Percentiles rank a stretch among this genome's conserved stretches.
These are phyloP conservation scores for Cicer chorassanicum DNA, from an alignment of 306 rosid genomes.

Conservation along the genomic window DNA sequence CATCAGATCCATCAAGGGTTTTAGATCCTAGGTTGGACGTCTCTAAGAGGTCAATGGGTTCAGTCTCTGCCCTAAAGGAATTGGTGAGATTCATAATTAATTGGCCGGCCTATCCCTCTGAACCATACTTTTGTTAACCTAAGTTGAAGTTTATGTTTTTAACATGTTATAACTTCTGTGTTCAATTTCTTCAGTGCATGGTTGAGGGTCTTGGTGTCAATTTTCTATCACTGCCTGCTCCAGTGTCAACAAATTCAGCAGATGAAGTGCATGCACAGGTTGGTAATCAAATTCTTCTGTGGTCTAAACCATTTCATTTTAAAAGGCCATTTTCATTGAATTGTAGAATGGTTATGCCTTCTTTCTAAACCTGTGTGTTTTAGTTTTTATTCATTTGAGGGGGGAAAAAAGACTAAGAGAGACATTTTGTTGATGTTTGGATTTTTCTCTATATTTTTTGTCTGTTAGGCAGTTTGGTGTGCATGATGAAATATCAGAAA, in stretches of 20 bases:
- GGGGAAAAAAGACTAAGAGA: conserved; percentile 3
- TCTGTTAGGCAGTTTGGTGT: conserved; percentile 14
- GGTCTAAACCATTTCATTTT: conserved; percentile 39
- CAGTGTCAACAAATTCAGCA: conserved; percentile 57
- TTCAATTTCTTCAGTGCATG: conserved; percentile 68
- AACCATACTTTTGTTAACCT: background rate
- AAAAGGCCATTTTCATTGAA: conserved; percentile 8
- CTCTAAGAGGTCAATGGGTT: conserved; percentile 62
- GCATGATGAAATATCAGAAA: conserved; percentile 40
- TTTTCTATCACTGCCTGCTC: conserved; percentile 63
- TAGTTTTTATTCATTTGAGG: conserved; percentile 3
- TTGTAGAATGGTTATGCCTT: conserved; percentile 18
- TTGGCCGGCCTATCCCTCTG: background rate
- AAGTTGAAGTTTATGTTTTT: conserved; percentile 29
- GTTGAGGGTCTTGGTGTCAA: conserved; percentile 76
- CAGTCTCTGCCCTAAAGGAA: conserved; percentile 79
- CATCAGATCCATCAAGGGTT: conserved; percentile 65
- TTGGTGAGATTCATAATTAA: conserved; percentile 55
- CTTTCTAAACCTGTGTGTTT: conserved; percentile 13
- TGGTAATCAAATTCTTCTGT: conserved; percentile 43
- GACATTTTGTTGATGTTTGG: conserved; percentile 14
- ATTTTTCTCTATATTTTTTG: conserved; percentile 20
- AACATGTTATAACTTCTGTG: conserved; percentile 40
- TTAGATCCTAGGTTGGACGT: conserved; percentile 69
- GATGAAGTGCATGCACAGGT: conserved; percentile 96